These are phyloP conservation scores for Sungouiozyma ichnusensis DNA, from an alignment of 805 yeast species.

Conservation along the genomic window DNA sequence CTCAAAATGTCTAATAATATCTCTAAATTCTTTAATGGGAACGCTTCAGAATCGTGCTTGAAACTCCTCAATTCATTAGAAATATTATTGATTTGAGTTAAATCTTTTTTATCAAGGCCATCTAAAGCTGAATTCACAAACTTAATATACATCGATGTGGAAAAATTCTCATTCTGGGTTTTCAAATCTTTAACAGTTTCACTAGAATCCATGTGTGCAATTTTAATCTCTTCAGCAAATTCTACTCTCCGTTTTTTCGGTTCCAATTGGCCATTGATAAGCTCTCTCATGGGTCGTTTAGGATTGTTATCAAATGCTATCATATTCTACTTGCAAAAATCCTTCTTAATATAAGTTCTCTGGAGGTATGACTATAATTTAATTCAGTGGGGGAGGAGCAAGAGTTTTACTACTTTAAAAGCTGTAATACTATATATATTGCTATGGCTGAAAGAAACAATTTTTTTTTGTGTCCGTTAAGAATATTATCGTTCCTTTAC, in stretches of 20 bases:
- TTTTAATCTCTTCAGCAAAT: slow-evolving; percentile 20
- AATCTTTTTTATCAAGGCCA: slow-evolving; percentile 51
- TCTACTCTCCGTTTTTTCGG: slow-evolving; percentile 26
- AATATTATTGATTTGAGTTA: slow-evolving; percentile 45
- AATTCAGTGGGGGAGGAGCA: background rate
- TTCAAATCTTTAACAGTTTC: slow-evolving; percentile 5
- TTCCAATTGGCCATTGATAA: slow-evolving; percentile 9
- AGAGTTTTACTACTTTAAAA: background rate
- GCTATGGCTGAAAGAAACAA: too few relatives aligned
- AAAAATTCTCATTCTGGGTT: slow-evolving; percentile 18
- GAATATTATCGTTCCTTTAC: background rate
- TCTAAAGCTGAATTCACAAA: slow-evolving; percentile 60
- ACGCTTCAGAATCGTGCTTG: slow-evolving; percentile 10
- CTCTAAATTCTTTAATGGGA: slow-evolving; percentile 43
- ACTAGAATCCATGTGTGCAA: slow-evolving; percentile 1
- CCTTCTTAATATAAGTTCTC: too few relatives aligned
- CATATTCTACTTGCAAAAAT: too few relatives aligned
- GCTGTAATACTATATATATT: too few relatives aligned
- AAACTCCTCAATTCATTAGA: slow-evolving; percentile 39
- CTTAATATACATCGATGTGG: slow-evolving; percentile 30
- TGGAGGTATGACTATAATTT: background rate
- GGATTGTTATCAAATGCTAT: slow-evolving; percentile 24
- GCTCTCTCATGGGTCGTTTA: slow-evolving; percentile 15
- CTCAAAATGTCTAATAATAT: slow-evolving; percentile 49
- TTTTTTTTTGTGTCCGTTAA: too few relatives aligned